A percentile compares a stretch with the other conserved stretches of the same genome.
phyloP scores from a whole-genome alignment of 108 stramenopile genomes.

The Nitzschia palea region DNA sequence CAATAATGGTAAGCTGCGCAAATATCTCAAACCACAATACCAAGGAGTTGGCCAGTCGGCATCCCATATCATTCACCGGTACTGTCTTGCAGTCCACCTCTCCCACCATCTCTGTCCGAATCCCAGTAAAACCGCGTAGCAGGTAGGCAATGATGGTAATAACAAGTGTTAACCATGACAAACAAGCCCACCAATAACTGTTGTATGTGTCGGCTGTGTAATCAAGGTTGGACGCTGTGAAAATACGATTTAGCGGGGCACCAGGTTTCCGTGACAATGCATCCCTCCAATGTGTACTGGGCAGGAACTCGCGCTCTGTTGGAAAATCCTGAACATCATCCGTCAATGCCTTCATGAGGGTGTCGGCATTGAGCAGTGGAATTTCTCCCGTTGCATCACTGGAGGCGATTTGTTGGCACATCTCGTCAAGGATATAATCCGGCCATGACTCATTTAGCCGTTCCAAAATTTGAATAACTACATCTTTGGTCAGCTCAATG shows the following conservation, averaged over 20 bases:
- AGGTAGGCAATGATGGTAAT: not conserved
- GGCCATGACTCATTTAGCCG: not conserved
- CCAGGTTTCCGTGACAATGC: not conserved
- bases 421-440: not conserved
- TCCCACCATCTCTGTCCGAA: not conserved
- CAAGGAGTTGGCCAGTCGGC: not conserved
- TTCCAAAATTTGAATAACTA: not conserved
- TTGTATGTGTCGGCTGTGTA: slow-evolving; percentile 3
- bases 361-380: not conserved
- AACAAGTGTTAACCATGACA: not conserved
- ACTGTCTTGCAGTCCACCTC: not conserved
- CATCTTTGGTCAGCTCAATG: slow-evolving; percentile 1
- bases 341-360: not conserved
- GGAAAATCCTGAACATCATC: not conserved
- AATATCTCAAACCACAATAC: slow-evolving; percentile 1
- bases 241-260: not conserved
- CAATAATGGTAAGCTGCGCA: not conserved
- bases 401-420: not conserved
- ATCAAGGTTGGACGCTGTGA: not conserved
- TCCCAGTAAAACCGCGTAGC: not conserved
- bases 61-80: not conserved
- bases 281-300: not conserved
- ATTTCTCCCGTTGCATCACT: not conserved
- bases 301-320: not conserved
- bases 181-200: not conserved